A percentile compares a stretch with the other conserved stretches of the same genome.
These are phyloP conservation scores for Diplodia scrobiculata DNA, from an alignment of 2,329 filamentous ascomycete genomes.

Conservation along the genomic window DNA sequence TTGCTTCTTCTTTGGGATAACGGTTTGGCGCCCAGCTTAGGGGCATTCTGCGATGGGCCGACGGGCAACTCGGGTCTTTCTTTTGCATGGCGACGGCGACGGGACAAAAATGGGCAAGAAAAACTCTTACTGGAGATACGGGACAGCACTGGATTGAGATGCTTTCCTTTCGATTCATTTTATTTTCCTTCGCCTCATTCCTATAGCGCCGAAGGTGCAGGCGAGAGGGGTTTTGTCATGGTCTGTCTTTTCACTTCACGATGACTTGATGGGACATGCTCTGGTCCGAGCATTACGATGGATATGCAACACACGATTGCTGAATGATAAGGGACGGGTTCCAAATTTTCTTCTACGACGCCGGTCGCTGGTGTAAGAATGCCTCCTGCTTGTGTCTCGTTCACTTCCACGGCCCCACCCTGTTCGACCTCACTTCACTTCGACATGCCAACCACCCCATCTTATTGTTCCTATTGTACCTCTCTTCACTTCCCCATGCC, in stretches of 20 bases:
- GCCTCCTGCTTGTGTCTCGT: background rate
- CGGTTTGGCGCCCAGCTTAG: background rate
- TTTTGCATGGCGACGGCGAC: slow-evolving; percentile 25
- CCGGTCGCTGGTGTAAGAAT: background rate
- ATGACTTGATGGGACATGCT: background rate
- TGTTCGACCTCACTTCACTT: background rate
- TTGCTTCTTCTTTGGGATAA: background rate
- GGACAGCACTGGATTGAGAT: background rate
- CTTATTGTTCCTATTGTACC: background rate
- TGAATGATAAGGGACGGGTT: slow-evolving; percentile 6
- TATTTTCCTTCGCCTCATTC: background rate
- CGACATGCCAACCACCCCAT: background rate
- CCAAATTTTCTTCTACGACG: background rate
- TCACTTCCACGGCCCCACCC: too few relatives aligned
- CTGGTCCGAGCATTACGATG: background rate
- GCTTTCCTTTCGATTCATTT: background rate
- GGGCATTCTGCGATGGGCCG: background rate
- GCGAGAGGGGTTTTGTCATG: background rate
- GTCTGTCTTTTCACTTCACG: background rate
- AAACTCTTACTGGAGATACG: background rate
- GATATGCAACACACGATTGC: background rate
- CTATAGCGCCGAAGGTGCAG: background rate
- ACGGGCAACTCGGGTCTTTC: background rate
- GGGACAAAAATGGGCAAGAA: slow-evolving; percentile 8
- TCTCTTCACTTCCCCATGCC: background rate